A percentile compares a stretch with the other conserved stretches of the same genome.
Evolutionary conservation across 2,329 filamentous ascomycete genomes (phyloP).

Genomic region (Hymenoscyphus occultus): DNA sequence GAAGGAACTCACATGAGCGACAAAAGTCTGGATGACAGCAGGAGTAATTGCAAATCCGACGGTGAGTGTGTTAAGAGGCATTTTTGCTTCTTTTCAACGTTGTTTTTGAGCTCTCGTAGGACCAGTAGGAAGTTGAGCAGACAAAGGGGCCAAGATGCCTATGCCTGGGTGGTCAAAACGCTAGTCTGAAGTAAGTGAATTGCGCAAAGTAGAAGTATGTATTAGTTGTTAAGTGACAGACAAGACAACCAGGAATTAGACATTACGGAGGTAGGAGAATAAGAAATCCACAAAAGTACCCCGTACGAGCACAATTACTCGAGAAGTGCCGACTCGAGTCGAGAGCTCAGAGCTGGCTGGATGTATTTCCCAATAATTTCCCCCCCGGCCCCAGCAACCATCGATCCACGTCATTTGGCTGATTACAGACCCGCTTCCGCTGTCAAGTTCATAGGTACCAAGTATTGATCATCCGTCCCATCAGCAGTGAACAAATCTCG

Average conservation of each 20-base stretch:
- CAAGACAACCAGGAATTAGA: neutral
- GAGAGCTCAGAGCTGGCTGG: no score
- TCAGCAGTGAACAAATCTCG: neutral
- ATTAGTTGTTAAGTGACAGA: neutral
- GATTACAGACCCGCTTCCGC: no score
- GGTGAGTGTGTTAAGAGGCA: slow-evolving; percentile 69
- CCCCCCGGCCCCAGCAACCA: no score
- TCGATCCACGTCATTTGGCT: no score
- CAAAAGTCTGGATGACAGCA: slow-evolving; percentile 79
- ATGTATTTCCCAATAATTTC: no score
- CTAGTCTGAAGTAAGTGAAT: neutral
- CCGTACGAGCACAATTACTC: neutral
- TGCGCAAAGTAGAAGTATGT: neutral
- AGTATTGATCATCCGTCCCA: no score
- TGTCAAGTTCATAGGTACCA: no score
- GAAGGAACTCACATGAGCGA: slow-evolving; percentile 69
- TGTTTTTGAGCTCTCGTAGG: slow-evolving; percentile 1
- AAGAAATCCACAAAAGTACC: neutral
- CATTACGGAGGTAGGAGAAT: neutral
- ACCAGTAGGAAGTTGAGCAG: neutral
- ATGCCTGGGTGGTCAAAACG: neutral
- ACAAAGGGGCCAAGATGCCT: neutral
- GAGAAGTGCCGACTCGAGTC: neutral
- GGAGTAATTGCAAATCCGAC: slow-evolving; percentile 83
- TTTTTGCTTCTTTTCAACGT: slow-evolving; percentile 14